These are phyloP conservation scores for Fusarium tupiense DNA, from an alignment of 2,329 filamentous ascomycete genomes.

Conservation along the genomic window DNA sequence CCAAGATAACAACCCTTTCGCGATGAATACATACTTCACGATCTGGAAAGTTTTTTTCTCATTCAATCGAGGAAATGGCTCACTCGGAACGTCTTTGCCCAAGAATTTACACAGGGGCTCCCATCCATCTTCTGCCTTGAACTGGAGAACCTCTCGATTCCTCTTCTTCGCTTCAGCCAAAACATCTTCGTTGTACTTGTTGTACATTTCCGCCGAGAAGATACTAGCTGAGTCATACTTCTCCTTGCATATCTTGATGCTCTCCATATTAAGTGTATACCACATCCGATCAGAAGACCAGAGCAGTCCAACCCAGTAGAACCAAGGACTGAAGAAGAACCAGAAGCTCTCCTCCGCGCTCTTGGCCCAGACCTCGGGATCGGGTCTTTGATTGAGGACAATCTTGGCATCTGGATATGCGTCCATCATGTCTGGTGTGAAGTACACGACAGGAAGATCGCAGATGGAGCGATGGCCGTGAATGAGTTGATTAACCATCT, in stretches of 20 bases:
- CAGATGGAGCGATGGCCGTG: slow-evolving; percentile 44
- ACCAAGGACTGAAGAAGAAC: slow-evolving; percentile 45
- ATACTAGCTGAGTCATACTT: neutral
- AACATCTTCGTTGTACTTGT: slow-evolving; percentile 37
- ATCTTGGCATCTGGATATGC: slow-evolving; percentile 49
- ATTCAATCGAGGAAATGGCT: slow-evolving; percentile 33
- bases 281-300: slow-evolving; percentile 45
- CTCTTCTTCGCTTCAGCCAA: slow-evolving; percentile 44
- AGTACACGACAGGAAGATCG: slow-evolving; percentile 47
- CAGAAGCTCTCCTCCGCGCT: slow-evolving; percentile 41
- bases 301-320: slow-evolving; percentile 39
- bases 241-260: neutral
- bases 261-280: slow-evolving; percentile 34
- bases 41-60: slow-evolving; percentile 29
- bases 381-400: slow-evolving; percentile 46
- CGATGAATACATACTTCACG: slow-evolving; percentile 25
- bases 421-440: slow-evolving; percentile 51
- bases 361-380: slow-evolving; percentile 40
- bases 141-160: slow-evolving; percentile 40
- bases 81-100: slow-evolving; percentile 14
- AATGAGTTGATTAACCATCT: slow-evolving; percentile 46
- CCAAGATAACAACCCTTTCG: slow-evolving; percentile 29
- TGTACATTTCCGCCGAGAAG: slow-evolving; percentile 8
- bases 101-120: slow-evolving; percentile 53
- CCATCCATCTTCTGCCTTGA: slow-evolving; percentile 53